Evolutionary conservation across 139 green algal species (phyloP), one percentile per base, ranked within the genome.

Genomic region (Mesotaenium endlicherianum): DNA sequence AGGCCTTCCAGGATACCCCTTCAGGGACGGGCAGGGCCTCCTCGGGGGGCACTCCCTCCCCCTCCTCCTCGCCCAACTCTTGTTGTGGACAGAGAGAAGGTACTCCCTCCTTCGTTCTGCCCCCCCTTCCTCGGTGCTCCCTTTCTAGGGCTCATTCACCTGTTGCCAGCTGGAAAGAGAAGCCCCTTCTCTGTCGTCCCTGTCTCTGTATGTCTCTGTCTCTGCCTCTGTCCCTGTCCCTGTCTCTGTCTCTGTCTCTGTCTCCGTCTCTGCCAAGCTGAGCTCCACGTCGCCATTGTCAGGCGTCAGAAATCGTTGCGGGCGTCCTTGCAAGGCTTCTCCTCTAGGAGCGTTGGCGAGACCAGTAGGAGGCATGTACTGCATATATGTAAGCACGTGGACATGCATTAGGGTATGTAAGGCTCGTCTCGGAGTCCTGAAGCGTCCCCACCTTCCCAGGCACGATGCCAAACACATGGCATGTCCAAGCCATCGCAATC

Each of bases 71-170:
- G 41, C 30, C 71, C 41, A 26, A 17, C 38, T 8, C 39, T 83
- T 17, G 39, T 50, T 26, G 76, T 83, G 59, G 76, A 83, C 67
- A 36, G 76, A 2, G 76, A 83, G 40, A 83, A 83, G 71, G 71
- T 80, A 17, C 38, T 36, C 11, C 43, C 11, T 64, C 20, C 53
- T 34, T 64, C 53, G n/a, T 64, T 64, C 53, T 64, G 20, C 26
- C 26, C 26, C 26, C 26, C 26, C 26, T 34, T 64, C 26, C 26
- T 64, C 53, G 26, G 26, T 26, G 26, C 20, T 34, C 20, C 20
- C 53, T 20, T 64, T 34, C 53, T 64, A 64, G 26, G 26, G 26
- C 53, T 20, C 26, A 64, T 64, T 64, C 20, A 64, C 20, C 20
- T 26, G 53, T 64, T 34, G 26, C 26, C 20, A 64, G 26, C 20